Percentiles rank a stretch among this genome's conserved stretches.
Conservation (phyloP, 1,139 yeast species). For the Zygoascus hellenicus region DNA sequence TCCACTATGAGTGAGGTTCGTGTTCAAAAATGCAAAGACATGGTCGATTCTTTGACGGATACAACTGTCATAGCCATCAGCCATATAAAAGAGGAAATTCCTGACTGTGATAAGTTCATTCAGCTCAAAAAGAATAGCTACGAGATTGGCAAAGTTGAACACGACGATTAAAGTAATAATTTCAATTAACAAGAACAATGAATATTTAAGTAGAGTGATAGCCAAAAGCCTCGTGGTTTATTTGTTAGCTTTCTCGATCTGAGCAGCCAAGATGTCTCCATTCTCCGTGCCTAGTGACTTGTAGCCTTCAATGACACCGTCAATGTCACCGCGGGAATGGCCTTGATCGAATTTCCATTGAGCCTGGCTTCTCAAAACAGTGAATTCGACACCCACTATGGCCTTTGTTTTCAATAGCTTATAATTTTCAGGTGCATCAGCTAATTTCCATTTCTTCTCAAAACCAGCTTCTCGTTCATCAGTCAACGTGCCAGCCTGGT, state of each 20-base stretch:
- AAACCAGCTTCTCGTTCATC: constrained; percentile 42
- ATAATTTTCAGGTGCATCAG: constrained; percentile 54
- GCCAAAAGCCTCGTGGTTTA: not conserved
- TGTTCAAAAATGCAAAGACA: constrained; percentile 57
- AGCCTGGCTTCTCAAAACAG: constrained; percentile 45
- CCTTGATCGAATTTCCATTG: constrained; percentile 61
- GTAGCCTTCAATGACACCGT: constrained; percentile 50
- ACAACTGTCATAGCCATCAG: constrained; percentile 76
- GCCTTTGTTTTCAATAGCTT: constrained; percentile 44
- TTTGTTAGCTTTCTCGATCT: constrained; percentile 5
- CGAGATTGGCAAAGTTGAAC: constrained; percentile 5
- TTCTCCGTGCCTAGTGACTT: constrained; percentile 18
- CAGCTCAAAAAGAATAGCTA: constrained; percentile 27
- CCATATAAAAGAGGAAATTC: constrained; percentile 62
- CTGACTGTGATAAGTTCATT: constrained; percentile 48
- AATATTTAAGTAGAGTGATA: not conserved
- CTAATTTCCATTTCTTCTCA: constrained; percentile 48
- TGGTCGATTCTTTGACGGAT: constrained; percentile 45
- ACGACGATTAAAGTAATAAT: not conserved
- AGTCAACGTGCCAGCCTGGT: constrained; percentile 45
- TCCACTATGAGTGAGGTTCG: constrained; percentile 78
- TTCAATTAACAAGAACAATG: not conserved
- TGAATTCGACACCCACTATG: constrained; percentile 57
- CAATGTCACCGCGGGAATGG: constrained; percentile 40
- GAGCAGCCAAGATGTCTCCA: constrained; percentile 14